Percentiles rank a stretch among this genome's conserved stretches.
phyloP scores from a whole-genome alignment of 1,284 basidiomycete genomes.

The Melampsora americana region DNA sequence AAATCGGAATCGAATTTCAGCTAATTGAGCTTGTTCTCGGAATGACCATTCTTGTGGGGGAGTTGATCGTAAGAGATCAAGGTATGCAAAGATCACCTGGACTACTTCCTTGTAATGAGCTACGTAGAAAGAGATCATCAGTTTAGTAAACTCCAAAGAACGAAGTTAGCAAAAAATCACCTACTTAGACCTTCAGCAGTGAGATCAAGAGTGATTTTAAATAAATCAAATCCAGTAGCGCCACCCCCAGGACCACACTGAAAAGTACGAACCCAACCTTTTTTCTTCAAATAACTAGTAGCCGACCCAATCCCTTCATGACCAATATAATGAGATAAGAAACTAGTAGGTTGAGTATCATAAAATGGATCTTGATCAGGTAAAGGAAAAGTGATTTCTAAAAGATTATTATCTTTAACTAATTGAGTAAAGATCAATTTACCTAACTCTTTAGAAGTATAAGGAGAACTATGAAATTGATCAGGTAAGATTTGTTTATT shows the following conservation, averaged over 20 bases:
- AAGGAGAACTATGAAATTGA: constrained; percentile 71
- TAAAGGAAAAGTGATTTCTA: constrained; percentile 79
- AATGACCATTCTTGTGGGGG: constrained; percentile 72
- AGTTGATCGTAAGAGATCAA: constrained; percentile 70
- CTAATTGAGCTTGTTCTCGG: constrained; percentile 72
- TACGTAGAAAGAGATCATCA: constrained; percentile 51
- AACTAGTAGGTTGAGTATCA: constrained; percentile 72
- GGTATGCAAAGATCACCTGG: constrained; percentile 77
- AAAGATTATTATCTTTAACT: constrained; percentile 79
- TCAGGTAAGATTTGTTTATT: constrained; percentile 66
- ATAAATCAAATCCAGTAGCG: constrained; percentile 77
- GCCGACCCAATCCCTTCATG: constrained; percentile 95
- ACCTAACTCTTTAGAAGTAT: constrained; percentile 55
- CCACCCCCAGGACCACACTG: constrained; percentile 68
- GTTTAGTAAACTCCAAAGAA: constrained; percentile 14
- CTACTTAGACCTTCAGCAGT: constrained; percentile 81
- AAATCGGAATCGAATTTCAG: constrained; percentile 78
- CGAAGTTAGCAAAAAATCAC: constrained; percentile 51
- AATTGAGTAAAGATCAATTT: constrained; percentile 82
- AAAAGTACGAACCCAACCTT: constrained; percentile 83
- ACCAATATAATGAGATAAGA: constrained; percentile 82
- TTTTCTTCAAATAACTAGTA: constrained; percentile 82
- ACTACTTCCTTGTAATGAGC: constrained; percentile 75
- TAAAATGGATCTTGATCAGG: constrained; percentile 77
- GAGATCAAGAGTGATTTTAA: constrained; percentile 76